Base-by-base conservation (phyloP, 2,329 filamentous ascomycete genomes). In the Penicillium sp. region DNA sequence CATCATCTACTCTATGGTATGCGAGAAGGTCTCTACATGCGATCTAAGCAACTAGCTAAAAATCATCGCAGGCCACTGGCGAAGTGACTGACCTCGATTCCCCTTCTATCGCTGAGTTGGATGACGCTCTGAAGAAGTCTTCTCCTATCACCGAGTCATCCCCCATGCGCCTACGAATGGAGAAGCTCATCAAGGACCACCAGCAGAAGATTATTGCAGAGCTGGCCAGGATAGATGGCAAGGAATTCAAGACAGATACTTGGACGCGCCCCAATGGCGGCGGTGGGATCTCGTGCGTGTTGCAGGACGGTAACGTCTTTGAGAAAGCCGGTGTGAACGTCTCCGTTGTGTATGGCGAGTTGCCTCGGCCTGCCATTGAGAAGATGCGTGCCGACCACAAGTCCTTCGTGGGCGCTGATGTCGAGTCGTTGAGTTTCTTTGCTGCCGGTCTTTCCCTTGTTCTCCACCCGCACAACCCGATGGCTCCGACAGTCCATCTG, bases 311-410 rank as follows among this genome's bases (percentile, higher is more conserved):
- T 62, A 93, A 95, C 57, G 90, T 96, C 46, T 99, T 99, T 67
- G 94, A 99, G 74, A 99, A 99, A 76, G 94, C 89, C 42, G 94
- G 94, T 28, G 91, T 97, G 54, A 96, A 95, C 68, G 92, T 93
- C 67, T 95, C 89, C 52, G 85, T 97, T 56, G 94, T 99, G 45
- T 97, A 99, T 70, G 94, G 94, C 56, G 88, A 86, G 44, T 81
- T 99, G 2, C 92, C 92, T 31, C 87, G 89, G 65, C 81, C 89
- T 0, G 94, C 90, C 28, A 95, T 99, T 61, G 82, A 86, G 65
- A 91, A 91, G 75, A 97, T 99, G 94, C 85, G 90, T 47, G 90
- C 85, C 52, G 91, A 97, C 74, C 94, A 97, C 80, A 95, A 95
- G 77, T 93, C 88, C 42, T 84, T 99, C 48, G 88, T 85, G 52